Percentiles rank a stretch among this genome's conserved stretches.
These are phyloP conservation scores for Trifolium repens DNA, from an alignment of 306 rosid species.

Conservation along the genomic window DNA sequence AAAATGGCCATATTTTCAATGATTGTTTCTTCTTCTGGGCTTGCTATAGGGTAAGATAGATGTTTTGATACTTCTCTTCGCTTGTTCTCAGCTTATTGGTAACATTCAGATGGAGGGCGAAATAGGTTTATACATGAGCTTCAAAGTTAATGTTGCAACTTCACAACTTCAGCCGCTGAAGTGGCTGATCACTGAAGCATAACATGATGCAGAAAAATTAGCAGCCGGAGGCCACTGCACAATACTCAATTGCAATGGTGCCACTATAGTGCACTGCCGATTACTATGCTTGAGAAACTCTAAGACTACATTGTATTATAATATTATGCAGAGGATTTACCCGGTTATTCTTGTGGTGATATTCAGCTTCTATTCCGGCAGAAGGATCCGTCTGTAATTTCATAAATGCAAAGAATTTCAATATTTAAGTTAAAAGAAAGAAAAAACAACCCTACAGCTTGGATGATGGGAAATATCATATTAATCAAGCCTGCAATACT, in stretches of 20 bases:
- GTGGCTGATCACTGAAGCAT: neutral
- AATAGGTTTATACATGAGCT: neutral
- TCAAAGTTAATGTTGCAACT: neutral
- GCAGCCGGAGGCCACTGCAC: neutral
- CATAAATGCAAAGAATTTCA: slow-evolving; percentile 37
- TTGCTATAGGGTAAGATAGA: neutral
- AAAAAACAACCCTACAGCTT: neutral
- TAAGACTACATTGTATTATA: neutral
- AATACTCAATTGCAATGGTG: neutral
- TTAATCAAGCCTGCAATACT: slow-evolving; percentile 18
- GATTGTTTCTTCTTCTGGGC: neutral
- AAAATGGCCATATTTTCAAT: neutral
- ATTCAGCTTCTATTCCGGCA: slow-evolving; percentile 93
- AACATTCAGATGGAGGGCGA: neutral
- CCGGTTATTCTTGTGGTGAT: slow-evolving; percentile 85
- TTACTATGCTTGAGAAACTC: neutral
- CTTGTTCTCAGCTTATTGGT: neutral
- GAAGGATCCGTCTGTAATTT: slow-evolving; percentile 79
- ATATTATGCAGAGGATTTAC: slow-evolving; percentile 48
- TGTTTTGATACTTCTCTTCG: neutral
- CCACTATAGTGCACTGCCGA: neutral
- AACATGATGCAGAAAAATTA: neutral
- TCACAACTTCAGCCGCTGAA: neutral
- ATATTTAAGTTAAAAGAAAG: slow-evolving; percentile 21
- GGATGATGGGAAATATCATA: slow-evolving; percentile 15